phyloP scores from a whole-genome alignment of 202 grass and related monocot genomes.

The Setaria viridis region DNA sequence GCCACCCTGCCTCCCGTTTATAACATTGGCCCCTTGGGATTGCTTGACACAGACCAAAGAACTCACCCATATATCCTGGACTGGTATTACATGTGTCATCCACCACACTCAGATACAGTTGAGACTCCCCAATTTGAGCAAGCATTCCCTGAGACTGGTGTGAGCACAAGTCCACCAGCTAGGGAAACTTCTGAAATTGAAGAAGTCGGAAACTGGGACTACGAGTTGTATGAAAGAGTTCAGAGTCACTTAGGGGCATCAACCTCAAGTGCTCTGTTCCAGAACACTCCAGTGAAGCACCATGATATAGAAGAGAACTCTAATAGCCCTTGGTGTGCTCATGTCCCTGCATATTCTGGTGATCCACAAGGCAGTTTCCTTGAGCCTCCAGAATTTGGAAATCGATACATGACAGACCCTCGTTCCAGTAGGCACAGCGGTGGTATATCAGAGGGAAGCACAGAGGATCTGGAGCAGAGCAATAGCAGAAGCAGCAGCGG shows the following conservation, averaged over 20 bases:
- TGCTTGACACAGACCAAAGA: constrained; percentile 69
- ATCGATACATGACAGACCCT: constrained; percentile 33
- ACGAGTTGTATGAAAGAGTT: constrained; percentile 49
- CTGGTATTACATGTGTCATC: constrained; percentile 81
- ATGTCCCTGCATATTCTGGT: constrained; percentile 33
- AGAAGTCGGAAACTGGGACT: constrained; percentile 41
- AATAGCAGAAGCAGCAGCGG: constrained; percentile 37
- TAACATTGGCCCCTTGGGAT: constrained; percentile 64
- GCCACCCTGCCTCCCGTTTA: constrained; percentile 43
- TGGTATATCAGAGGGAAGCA: constrained; percentile 37
- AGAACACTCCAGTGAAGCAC: constrained; percentile 36
- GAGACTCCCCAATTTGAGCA: constrained; percentile 36
- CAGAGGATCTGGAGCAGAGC: constrained; percentile 41
- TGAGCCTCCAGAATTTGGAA: constrained; percentile 63
- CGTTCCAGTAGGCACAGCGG: constrained; percentile 52
- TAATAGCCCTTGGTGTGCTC: constrained; percentile 54
- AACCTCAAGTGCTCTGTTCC: constrained; percentile 68
- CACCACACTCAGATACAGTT: constrained; percentile 44
- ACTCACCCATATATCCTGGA: constrained; percentile 80
- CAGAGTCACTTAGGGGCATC: constrained; percentile 70
- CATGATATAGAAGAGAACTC: constrained; percentile 24
- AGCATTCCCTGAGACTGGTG: constrained; percentile 27
- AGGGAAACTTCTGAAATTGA: constrained; percentile 60
- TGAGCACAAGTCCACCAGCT: constrained; percentile 22
- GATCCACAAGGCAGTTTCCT: constrained; percentile 61